A percentile compares a stretch with the other conserved stretches of the same genome.
phyloP scores from a whole-genome alignment of 1,284 basidiomycete genomes.

The Takashimella tepidaria region DNA sequence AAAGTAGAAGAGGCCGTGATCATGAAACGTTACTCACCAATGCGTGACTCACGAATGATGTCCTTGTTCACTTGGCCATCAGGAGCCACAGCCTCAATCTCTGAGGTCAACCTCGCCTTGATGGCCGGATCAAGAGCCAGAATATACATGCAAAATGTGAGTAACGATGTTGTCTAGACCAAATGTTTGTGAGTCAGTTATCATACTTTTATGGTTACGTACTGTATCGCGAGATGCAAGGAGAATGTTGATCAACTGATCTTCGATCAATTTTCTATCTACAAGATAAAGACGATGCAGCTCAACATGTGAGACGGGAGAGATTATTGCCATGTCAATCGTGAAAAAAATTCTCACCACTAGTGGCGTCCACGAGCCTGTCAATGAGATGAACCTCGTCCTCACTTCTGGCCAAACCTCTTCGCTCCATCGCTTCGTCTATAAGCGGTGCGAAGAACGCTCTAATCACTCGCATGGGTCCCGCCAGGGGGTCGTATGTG shows the following conservation, averaged over 20 bases:
- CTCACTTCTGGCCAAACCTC: neutral
- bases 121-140: constrained; percentile 23
- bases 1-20: too few relatives aligned
- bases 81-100: constrained; percentile 11
- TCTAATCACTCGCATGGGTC: constrained; percentile 28
- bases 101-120: constrained; percentile 10
- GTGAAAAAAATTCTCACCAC: too few relatives aligned
- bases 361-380: constrained; percentile 25
- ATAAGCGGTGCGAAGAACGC: constrained; percentile 32
- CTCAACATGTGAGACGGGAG: neutral
- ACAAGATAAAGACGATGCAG: neutral
- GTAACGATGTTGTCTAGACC: constrained; percentile 26
- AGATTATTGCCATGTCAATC: too few relatives aligned
- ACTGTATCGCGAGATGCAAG: constrained; percentile 44
- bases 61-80: constrained; percentile 18
- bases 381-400: constrained; percentile 22
- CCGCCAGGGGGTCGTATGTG: constrained; percentile 19
- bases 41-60: constrained; percentile 19
- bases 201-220: constrained; percentile 5
- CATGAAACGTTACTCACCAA: neutral
- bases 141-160: constrained; percentile 33
- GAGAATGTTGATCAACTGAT: constrained; percentile 43
- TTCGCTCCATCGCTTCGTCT: constrained; percentile 14
- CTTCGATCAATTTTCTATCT: constrained; percentile 36
- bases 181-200: neutral